Percentiles rank a stretch among this genome's conserved stretches.
Conservation (phyloP, 441 rosid species). For the Omphalea diandra region DNA sequence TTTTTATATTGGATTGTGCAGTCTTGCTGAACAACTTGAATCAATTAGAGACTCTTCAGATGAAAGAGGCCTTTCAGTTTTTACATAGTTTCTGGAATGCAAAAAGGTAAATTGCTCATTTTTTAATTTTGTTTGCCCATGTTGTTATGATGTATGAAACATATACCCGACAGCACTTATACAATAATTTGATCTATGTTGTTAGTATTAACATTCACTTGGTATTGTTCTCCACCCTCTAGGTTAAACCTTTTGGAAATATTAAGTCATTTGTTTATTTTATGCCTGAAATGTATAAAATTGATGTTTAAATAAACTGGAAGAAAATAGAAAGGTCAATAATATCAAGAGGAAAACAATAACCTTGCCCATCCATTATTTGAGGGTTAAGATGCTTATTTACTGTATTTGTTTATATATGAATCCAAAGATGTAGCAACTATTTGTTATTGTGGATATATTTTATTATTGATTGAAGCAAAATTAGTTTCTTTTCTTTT, state of each 20-base stretch:
- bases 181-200: background rate
- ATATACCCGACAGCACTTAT: background rate
- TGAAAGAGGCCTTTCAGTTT: slow-evolving; percentile 57
- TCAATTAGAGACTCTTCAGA: slow-evolving; percentile 81
- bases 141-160: slow-evolving; percentile 13
- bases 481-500: background rate
- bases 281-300: no score
- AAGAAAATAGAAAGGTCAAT: background rate
- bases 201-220: background rate
- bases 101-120: slow-evolving; percentile 69
- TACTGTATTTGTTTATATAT: background rate
- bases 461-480: background rate
- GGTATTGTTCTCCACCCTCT: background rate
- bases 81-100: slow-evolving; percentile 63
- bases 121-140: no score
- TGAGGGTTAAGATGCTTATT: background rate
- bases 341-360: background rate
- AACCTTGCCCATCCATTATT: background rate
- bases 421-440: background rate
- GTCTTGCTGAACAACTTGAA: slow-evolving; percentile 95
- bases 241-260: no score
- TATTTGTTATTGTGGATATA: background rate
- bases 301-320: background rate
- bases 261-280: no score
- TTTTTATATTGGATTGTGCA: slow-evolving; percentile 35